Percentiles rank a stretch among this genome's conserved stretches.
Evolutionary conservation across 225 moss, liverwort and hornwort species (phyloP).

Genomic region (Pleurozium schreberi): DNA sequence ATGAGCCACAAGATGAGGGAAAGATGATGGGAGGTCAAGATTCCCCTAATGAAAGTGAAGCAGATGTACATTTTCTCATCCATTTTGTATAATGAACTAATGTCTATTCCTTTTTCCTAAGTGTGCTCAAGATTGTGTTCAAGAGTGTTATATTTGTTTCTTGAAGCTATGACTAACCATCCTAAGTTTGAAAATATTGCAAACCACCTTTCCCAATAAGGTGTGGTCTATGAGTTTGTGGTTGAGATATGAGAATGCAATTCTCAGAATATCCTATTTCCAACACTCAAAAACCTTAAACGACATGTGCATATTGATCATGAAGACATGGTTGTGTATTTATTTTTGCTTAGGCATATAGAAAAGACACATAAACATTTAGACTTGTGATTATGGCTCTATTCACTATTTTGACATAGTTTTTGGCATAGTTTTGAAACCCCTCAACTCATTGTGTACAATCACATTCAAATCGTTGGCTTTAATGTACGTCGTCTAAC

Average conservation of each 20-base stretch:
- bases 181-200: background rate
- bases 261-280: background rate
- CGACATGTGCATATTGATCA: background rate
- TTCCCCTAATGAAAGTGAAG: slow-evolving; percentile 6
- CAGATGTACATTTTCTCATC: background rate
- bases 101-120: background rate
- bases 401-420: too few relatives aligned
- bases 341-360: background rate
- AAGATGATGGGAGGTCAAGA: background rate
- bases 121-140: background rate
- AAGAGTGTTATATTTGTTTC: background rate
- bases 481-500: background rate
- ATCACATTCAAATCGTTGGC: background rate
- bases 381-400: too few relatives aligned
- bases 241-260: background rate
- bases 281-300: background rate
- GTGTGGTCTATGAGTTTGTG: background rate
- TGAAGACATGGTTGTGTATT: background rate
- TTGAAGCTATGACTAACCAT: background rate
- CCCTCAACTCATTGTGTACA: background rate
- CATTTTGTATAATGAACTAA: too few relatives aligned
- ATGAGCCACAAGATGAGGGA: background rate
- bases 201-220: background rate
- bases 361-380: background rate
- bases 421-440: background rate